Evolutionary conservation across 208 protist species (phyloP).

Genomic region (Trypanosoma theileri): DNA sequence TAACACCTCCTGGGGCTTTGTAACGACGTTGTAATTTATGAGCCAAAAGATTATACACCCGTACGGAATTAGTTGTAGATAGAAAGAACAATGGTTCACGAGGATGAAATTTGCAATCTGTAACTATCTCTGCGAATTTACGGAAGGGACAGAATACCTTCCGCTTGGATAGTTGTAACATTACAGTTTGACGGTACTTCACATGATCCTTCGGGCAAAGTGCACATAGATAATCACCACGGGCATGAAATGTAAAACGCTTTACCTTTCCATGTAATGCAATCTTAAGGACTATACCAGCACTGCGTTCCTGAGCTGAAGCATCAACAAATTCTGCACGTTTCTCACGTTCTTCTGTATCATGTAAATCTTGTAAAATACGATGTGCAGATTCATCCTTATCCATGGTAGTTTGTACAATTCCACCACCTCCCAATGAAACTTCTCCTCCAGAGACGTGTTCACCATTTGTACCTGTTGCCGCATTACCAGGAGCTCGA

Average conservation of each 20-base stretch:
- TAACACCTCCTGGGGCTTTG: constrained; percentile 81
- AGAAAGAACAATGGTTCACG: constrained; percentile 99
- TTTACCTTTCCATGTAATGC: constrained; percentile 89
- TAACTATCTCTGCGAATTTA: constrained; percentile 90
- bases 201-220: constrained; percentile 93
- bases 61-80: constrained; percentile 92
- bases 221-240: constrained; percentile 90
- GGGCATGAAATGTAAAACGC: constrained; percentile 84
- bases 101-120: constrained; percentile 97
- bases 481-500: constrained; percentile 53
- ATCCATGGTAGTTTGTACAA: constrained; percentile 81
- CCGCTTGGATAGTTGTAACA: constrained; percentile 92
- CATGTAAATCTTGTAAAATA: constrained; percentile 72
- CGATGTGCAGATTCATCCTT: constrained; percentile 80
- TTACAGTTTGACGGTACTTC: constrained; percentile 92
- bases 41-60: constrained; percentile 97
- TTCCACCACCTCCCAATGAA: constrained; percentile 67
- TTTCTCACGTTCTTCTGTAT: constrained; percentile 85
- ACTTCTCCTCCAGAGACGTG: constrained; percentile 47
- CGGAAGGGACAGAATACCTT: constrained; percentile 92
- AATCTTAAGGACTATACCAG: constrained; percentile 89
- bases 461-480: constrained; percentile 8
- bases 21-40: constrained; percentile 96
- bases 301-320: constrained; percentile 63
- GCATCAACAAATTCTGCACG: constrained; percentile 87